phyloP scores from a whole-genome alignment of 208 protist genomes.

The Leishmania guyanensis region DNA sequence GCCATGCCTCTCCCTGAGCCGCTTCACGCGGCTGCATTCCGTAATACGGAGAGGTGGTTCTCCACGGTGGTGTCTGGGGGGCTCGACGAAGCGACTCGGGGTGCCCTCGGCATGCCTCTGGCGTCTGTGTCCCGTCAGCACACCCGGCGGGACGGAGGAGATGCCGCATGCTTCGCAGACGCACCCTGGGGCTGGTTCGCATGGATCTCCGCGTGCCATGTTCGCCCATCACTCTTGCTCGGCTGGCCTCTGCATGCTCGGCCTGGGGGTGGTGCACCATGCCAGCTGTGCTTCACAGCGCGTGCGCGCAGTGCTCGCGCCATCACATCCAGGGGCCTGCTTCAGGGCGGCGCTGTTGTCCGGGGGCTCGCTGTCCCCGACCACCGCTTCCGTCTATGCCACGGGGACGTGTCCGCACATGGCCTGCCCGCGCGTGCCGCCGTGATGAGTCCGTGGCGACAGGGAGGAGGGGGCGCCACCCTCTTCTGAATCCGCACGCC shows the following conservation, averaged over 20 bases:
- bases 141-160: background rate
- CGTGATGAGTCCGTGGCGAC: too few relatives aligned
- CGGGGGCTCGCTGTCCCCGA: background rate
- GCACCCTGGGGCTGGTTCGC: background rate
- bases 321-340: background rate
- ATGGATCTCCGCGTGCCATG: background rate
- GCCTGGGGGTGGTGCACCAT: background rate
- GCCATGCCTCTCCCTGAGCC: background rate
- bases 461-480: too few relatives aligned
- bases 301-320: background rate
- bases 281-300: background rate
- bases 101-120: background rate
- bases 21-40: background rate
- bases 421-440: background rate
- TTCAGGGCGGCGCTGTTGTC: background rate
- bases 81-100: background rate
- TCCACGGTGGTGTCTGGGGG: background rate
- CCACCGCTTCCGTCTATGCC: background rate
- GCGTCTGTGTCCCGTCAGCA: background rate
- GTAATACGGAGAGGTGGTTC: background rate
- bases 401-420: background rate
- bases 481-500: too few relatives aligned
- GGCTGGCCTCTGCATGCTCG: background rate
- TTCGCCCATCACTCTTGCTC: background rate
- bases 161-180: background rate